Evolutionary conservation across 208 protist species (phyloP).

Genomic region (Spongospora subterranea): DNA sequence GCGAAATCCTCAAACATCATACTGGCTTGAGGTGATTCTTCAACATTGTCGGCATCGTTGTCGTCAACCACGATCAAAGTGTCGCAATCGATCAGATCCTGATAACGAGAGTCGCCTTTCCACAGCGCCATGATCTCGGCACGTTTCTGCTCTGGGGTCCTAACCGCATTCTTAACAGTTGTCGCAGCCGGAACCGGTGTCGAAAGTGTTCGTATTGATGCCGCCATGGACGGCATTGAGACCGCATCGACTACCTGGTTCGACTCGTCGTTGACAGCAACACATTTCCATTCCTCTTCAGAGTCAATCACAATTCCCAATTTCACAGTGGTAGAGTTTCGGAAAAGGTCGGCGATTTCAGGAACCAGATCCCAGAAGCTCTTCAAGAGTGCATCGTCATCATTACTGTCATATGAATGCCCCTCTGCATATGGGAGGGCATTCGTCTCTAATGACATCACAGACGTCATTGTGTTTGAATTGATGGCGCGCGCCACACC

Average conservation of each 20-base stretch:
- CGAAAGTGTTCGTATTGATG: neutral
- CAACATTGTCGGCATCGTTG: neutral
- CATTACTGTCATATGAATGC: too few species aligned
- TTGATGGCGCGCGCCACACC: too few species aligned
- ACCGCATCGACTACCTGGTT: neutral
- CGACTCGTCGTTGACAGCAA: neutral
- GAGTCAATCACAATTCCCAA: neutral
- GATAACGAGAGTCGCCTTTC: neutral
- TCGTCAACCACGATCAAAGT: slow-evolving; percentile 31
- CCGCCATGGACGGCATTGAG: neutral
- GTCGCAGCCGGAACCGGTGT: neutral
- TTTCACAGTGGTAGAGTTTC: neutral
- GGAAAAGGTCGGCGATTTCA: neutral
- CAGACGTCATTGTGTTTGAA: too few species aligned
- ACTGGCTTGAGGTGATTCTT: neutral
- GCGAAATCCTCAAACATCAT: neutral
- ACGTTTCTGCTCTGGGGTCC: slow-evolving; percentile 10
- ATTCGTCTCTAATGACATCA: too few species aligned
- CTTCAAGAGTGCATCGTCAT: neutral
- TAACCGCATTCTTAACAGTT: neutral
- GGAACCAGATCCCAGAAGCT: slow-evolving; percentile 51
- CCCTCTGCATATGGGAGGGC: too few species aligned
- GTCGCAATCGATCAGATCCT: neutral
- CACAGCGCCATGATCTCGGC: slow-evolving; percentile 35
- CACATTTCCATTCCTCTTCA: neutral